Evolutionary conservation across 306 rosid genomes (phyloP).

Genomic region (Lathyrus aphaca): DNA sequence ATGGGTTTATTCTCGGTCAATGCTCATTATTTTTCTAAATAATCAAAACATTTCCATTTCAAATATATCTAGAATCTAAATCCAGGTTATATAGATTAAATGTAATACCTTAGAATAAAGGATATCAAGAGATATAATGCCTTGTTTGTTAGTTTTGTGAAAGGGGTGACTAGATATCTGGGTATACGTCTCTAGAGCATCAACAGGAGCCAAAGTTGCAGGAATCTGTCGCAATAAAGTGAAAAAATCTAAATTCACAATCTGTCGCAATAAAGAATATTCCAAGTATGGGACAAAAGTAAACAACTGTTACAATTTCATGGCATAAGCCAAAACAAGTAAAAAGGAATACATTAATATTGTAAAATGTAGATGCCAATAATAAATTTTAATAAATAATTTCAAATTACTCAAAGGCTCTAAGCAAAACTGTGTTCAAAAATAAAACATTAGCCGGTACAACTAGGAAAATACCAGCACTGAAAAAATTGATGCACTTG

Average conservation of each 20-base stretch:
- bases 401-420: slow-evolving; percentile 7
- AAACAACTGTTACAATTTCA: slow-evolving; percentile 9
- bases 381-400: not conserved
- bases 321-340: not conserved
- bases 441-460: not conserved
- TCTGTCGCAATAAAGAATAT: not conserved
- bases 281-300: slow-evolving; percentile 2
- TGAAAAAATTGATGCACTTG: slow-evolving; percentile 1
- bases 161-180: slow-evolving; percentile 98
- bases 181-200: slow-evolving; percentile 78
- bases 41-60: not conserved
- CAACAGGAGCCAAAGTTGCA: slow-evolving; percentile 81
- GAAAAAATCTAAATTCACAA: slow-evolving; percentile 20
- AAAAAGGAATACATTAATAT: not conserved
- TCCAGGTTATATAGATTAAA: not conserved
- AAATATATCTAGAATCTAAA: not conserved
- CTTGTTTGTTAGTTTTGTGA: slow-evolving; percentile 95
- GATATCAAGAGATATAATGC: slow-evolving; percentile 80
- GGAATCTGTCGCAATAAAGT: slow-evolving; percentile 59
- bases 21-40: not conserved
- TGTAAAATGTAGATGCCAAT: slow-evolving; percentile 5
- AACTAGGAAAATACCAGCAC: slow-evolving; percentile 11
- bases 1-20: slow-evolving; percentile 13
- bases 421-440: not conserved
- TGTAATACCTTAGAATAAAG: slow-evolving; percentile 66